These are phyloP conservation scores for Verbena officinalis DNA, from an alignment of 257 asterid species.

Conservation along the genomic window DNA sequence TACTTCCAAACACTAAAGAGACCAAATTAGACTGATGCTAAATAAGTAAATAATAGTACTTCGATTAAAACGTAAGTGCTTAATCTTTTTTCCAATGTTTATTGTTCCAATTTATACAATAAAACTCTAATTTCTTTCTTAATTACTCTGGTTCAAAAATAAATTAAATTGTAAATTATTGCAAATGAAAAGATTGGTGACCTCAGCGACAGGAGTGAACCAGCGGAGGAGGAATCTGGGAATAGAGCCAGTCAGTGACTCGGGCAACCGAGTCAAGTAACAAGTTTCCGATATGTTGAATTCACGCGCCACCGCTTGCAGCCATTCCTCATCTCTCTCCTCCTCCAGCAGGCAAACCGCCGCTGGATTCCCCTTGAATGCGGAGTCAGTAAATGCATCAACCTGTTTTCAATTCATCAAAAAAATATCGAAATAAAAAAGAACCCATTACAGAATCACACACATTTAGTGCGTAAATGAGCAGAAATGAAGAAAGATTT, in stretches of 20 bases:
- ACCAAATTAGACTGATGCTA: too few relatives aligned
- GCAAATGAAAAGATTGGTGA: neutral
- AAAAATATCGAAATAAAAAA: neutral
- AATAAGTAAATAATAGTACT: too few relatives aligned
- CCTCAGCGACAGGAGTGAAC: constrained; percentile 97
- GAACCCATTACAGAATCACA: neutral
- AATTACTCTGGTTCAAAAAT: neutral
- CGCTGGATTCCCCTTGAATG: constrained; percentile 95
- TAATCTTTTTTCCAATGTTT: too few relatives aligned
- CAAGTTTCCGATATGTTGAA: constrained; percentile 76
- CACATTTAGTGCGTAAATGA: neutral
- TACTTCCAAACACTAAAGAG: too few relatives aligned
- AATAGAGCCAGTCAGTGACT: constrained; percentile 14
- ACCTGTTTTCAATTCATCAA: constrained; percentile 47
- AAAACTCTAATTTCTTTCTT: neutral
- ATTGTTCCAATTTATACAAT: neutral
- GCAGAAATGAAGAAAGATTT: neutral
- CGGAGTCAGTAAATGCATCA: constrained; percentile 79
- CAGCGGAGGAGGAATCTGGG: constrained; percentile 79
- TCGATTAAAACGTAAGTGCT: too few relatives aligned
- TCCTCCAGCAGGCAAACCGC: constrained; percentile 87
- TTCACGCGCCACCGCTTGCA: constrained; percentile 87
- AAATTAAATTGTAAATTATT: neutral
- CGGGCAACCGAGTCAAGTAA: constrained; percentile 55
- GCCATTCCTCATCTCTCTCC: constrained; percentile 72